Evolutionary conservation across 768 basidiomycete species (phyloP), one percentile per base, ranked within the genome.

Genomic region (Kondoa malvinella): DNA sequence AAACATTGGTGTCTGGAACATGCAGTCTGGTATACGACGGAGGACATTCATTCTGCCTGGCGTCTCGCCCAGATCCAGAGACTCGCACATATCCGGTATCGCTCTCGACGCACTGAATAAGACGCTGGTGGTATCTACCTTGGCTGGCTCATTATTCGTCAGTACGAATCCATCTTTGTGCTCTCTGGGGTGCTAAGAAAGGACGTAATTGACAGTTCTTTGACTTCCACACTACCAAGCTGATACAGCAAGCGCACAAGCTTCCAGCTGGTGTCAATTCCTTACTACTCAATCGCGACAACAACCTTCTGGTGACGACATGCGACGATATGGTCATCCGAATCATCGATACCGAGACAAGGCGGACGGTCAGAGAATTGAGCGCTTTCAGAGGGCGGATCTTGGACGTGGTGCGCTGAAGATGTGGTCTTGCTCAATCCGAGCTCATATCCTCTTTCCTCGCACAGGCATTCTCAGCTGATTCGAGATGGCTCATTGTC

Each of bases 401-500:
- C 29, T 81, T 97, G 21, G 95, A 99, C 73, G 80, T 92, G 58
- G 92, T 92, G 75, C 74, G 85, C 78, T 33, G 12, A 16, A 26
- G 30, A 12, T 34, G 40, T 50, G 40, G 8, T 50, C 21, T 50
- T 50, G 12, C 40, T 8, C 21, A 8, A 50, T 8, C 8, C 8
- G 30, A 26, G 58, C 58, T 34, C 26, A 34, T 34, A 0, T 56
- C 56, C 66, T 31, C 34, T 57, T n/a, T n/a, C n/a, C n/a, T n/a
- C n/a, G n/a, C n/a, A 1, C 73, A 96, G 92, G 83, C 89, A 0
- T 96, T 96, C 78, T 97, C 95, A 4, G 85, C 89, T 1, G 92
- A 96, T 76, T 92, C 92, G 1, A 82, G 95, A 66, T 97, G 94
- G 95, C 80, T 99, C 64, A 82, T 96, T 56, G 81, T 85, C 1